Evolutionary conservation across 2,329 filamentous ascomycete species (phyloP), one percentile per base, ranked within the genome.

Genomic region (Leptographium flavum): DNA sequence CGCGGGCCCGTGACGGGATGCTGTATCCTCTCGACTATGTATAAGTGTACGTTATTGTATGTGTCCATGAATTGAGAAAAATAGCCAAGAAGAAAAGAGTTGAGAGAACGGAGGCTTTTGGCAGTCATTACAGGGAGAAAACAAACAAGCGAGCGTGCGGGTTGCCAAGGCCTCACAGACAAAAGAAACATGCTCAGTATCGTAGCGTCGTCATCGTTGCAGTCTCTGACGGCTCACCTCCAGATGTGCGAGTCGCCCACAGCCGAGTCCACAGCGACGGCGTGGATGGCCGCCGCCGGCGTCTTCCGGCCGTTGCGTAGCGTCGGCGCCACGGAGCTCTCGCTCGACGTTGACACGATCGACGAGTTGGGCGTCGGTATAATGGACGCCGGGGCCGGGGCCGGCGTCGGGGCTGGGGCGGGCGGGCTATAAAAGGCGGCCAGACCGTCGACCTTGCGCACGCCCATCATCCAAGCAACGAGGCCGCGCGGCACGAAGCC

Each of bases 401-500:
- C n/a, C n/a, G n/a, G n/a, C n/a, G n/a, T n/a, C n/a, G n/a, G n/a
- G n/a, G n/a, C 22, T 11, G 32, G 27, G 53, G 42, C 58, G 58
- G 63, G 59, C 60, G 5, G 61, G 63, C 52, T 64, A 63, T 74
- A 71, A 71, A 71, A 76, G 2, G 67, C 59, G 41, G 68, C 69
- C 39, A 78, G 61, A 58, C 76, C 68, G 45, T 76, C 69, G 15
- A 81, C 76, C 46, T 67, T 67, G 49, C 79, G 70, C 47, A 88
- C 74, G 11, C 87, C 87, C 76, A 96, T 82, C 83, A 96, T 94
- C 83, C 86, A 92, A 2, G 79, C 80, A n/a, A 96, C 82, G 15
- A 95, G 59, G 3, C 79, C 73, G 19, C 76, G 71, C 1, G 92
- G 90, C 22, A 83, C 72, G 75, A 82, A 90, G 33, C 76, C 74